Percentiles rank a stretch among this genome's conserved stretches.
Evolutionary conservation across 2,329 filamentous ascomycete genomes (phyloP).

Genomic region (Aureobasidium sp.): DNA sequence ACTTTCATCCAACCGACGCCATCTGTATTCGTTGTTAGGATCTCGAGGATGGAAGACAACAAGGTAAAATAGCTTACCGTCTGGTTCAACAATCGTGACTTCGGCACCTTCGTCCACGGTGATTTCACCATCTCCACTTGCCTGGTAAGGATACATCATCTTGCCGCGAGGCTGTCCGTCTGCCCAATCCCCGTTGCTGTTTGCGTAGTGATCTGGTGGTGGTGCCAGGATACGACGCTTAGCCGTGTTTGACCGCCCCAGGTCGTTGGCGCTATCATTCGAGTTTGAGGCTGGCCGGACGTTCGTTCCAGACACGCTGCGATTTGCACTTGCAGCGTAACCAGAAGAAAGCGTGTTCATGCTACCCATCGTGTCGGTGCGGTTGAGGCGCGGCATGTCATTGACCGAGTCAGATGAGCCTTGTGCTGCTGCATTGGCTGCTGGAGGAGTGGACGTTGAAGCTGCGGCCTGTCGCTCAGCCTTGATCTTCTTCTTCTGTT

Average conservation of each 20-base stretch:
- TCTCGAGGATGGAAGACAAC: constrained; percentile 11
- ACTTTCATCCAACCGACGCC: constrained; percentile 90
- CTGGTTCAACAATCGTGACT: constrained; percentile 71
- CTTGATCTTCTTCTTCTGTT: constrained; percentile 92
- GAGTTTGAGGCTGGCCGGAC: constrained; percentile 35
- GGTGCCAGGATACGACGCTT: constrained; percentile 73
- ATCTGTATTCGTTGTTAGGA: constrained; percentile 61
- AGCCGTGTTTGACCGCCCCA: constrained; percentile 20
- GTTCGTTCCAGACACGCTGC: constrained; percentile 61
- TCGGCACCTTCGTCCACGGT: constrained; percentile 72
- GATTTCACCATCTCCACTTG: constrained; percentile 72
- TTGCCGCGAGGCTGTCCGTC: constrained; percentile 62
- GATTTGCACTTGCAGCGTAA: constrained; percentile 70
- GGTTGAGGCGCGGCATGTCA: constrained; percentile 61
- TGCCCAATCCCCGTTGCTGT: constrained; percentile 34
- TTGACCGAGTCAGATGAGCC: constrained; percentile 25
- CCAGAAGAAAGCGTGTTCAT: constrained; percentile 69
- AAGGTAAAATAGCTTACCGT: constrained; percentile 57
- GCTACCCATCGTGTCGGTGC: constrained; percentile 85
- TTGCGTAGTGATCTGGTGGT: constrained; percentile 74
- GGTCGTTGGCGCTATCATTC: constrained; percentile 28
- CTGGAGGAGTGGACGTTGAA: constrained; percentile 39
- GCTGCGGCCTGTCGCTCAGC: constrained; percentile 74
- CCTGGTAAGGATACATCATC: constrained; percentile 86
- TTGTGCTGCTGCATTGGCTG: constrained; percentile 17